A percentile compares a stretch with the other conserved stretches of the same genome.
Conservation (phyloP, 306 rosid species). For the Fragaria vesca region DNA sequence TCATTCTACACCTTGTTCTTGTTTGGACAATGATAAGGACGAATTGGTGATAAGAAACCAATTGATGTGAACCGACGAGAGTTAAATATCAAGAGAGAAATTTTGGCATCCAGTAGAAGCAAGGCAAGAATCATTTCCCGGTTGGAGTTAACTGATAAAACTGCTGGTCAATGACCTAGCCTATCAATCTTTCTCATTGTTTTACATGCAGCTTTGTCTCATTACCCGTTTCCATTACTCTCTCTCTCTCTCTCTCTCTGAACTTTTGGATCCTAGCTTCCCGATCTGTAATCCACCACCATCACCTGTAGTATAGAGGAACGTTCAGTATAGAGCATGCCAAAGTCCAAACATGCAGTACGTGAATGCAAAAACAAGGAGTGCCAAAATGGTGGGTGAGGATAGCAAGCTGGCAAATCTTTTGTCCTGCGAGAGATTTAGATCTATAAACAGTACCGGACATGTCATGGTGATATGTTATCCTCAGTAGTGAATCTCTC, state of each 20-base stretch:
- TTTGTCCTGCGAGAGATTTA: background rate
- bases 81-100: background rate
- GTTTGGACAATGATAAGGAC: background rate
- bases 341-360: background rate
- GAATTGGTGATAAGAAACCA: background rate
- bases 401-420: background rate
- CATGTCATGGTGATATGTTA: background rate
- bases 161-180: background rate
- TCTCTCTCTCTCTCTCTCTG: background rate
- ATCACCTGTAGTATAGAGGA: background rate
- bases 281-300: constrained; percentile 7
- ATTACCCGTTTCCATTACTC: background rate
- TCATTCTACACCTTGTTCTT: background rate
- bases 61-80: background rate
- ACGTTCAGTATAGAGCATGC: background rate
- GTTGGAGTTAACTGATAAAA: background rate
- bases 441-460: background rate
- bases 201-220: constrained; percentile 6
- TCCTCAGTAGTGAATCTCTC: background rate
- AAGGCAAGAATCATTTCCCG: background rate
- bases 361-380: background rate
- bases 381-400: background rate
- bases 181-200: background rate
- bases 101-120: background rate
- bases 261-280: background rate